A percentile compares a stretch with the other conserved stretches of the same genome.
phyloP scores from a whole-genome alignment of 805 yeast species.

The Candida hungchunana region DNA sequence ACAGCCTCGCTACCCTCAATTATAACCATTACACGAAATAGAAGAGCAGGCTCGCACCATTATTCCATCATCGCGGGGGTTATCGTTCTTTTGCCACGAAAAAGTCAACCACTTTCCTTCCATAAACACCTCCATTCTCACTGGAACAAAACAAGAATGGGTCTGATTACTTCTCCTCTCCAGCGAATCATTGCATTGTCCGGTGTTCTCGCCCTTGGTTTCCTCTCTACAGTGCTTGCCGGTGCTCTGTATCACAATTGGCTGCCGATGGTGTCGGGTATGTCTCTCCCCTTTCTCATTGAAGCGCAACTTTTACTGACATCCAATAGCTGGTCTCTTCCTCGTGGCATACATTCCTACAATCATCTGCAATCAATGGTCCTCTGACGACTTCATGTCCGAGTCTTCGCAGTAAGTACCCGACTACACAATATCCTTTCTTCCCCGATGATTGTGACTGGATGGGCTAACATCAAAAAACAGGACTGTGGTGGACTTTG shows the following conservation, averaged over 20 bases:
- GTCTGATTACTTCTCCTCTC: constrained; percentile 40
- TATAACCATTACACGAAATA: too few relatives aligned
- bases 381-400: constrained; percentile 50
- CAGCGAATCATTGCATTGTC: constrained; percentile 71
- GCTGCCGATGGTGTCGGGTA: constrained; percentile 63
- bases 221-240: constrained; percentile 67
- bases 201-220: constrained; percentile 73
- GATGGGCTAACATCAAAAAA: constrained; percentile 11
- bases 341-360: constrained; percentile 55
- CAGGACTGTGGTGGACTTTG: constrained; percentile 56
- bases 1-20: too few relatives aligned
- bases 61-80: too few relatives aligned
- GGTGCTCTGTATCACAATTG: constrained; percentile 75
- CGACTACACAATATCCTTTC: not conserved
- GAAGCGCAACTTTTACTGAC: not conserved
- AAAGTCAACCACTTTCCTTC: too few relatives aligned
- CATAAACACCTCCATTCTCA: not conserved
- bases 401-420: constrained; percentile 36
- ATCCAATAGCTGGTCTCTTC: constrained; percentile 38
- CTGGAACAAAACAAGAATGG: constrained; percentile 3
- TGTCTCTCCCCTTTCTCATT: constrained; percentile 17
- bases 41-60: too few relatives aligned
- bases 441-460: not conserved
- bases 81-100: too few relatives aligned
- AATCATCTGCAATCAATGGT: constrained; percentile 43